Percentiles rank a stretch among this genome's conserved stretches.
Conservation (phyloP, 805 yeast genomes). For the Saturnispora halmiae region DNA sequence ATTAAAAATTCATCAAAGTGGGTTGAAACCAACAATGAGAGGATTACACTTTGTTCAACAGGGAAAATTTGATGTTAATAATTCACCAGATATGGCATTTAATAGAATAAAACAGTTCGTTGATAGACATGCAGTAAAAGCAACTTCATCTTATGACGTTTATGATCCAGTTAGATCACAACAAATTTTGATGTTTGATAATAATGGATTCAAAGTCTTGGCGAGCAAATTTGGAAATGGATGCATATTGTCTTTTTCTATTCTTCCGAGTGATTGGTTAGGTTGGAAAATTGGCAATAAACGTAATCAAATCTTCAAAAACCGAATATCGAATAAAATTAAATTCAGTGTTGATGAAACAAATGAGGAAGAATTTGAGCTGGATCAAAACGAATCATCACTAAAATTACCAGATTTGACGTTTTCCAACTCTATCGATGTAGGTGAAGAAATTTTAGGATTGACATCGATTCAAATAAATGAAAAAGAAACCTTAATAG, state of each 20-base stretch:
- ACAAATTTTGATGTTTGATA: neutral
- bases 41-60: neutral
- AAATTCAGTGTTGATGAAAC: neutral
- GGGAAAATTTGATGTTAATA: neutral
- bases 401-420: conserved; percentile 1
- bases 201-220: neutral
- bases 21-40: neutral
- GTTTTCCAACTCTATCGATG: conserved; percentile 1
- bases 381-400: neutral
- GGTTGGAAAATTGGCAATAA: conserved; percentile 4
- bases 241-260: neutral
- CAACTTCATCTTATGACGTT: conserved; percentile 1
- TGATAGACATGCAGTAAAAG: conserved; percentile 1
- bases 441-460: conserved; percentile 7
- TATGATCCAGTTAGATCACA: conserved; percentile 6
- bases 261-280: conserved; percentile 1
- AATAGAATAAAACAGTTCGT: neutral
- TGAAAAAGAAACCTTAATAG: neutral
- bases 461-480: neutral
- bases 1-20: conserved; percentile 4
- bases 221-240: conserved; percentile 4
- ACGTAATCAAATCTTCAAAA: neutral
- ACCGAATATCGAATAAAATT: neutral
- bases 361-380: conserved; percentile 6
- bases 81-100: conserved; percentile 1